Evolutionary conservation across 1,284 basidiomycete species (phyloP).

Genomic region (Puccinia triticina): DNA sequence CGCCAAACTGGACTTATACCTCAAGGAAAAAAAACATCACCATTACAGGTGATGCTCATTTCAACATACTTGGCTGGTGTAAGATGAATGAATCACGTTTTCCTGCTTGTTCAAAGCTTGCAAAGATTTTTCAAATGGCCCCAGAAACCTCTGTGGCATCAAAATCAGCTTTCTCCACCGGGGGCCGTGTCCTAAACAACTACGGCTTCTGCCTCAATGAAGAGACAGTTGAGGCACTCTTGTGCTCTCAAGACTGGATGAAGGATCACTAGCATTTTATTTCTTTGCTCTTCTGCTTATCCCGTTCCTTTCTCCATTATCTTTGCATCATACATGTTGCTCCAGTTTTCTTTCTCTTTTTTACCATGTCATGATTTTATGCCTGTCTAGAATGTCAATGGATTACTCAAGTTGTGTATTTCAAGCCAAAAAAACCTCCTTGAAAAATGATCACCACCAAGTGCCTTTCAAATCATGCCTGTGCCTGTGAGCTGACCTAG

Average conservation of each 20-base stretch:
- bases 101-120: background rate
- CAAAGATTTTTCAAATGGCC: background rate
- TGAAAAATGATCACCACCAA: background rate
- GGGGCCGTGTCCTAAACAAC: background rate
- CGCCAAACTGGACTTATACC: constrained; percentile 4
- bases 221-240: background rate
- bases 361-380: background rate
- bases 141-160: constrained; percentile 9
- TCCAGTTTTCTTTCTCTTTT: background rate
- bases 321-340: too few species aligned
- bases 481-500: background rate
- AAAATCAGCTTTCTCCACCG: constrained; percentile 1
- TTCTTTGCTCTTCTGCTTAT: too few species aligned
- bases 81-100: background rate
- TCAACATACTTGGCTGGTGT: too few species aligned
- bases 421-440: background rate
- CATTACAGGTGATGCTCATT: background rate
- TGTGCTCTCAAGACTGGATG: constrained; percentile 15
- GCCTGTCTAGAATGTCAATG: background rate
- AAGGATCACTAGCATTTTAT: background rate
- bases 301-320: too few species aligned
- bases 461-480: too few species aligned
- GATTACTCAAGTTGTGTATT: background rate
- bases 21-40: background rate
- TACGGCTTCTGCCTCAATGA: background rate